These are phyloP conservation scores for Aspergillus ibericus DNA, from an alignment of 2,329 filamentous ascomycete genomes.

Conservation along the genomic window DNA sequence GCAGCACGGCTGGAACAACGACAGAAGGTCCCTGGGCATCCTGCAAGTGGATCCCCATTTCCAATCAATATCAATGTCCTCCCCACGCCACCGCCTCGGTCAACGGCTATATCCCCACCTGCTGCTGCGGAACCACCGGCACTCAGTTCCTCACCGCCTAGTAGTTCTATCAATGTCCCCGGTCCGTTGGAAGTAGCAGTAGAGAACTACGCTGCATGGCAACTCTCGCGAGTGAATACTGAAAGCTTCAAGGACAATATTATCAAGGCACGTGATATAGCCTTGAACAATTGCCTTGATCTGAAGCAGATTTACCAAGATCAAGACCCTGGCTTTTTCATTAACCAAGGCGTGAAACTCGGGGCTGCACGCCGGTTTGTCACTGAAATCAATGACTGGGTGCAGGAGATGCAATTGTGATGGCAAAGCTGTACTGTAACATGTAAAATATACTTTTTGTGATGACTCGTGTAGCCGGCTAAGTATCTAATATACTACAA, in stretches of 20 bases:
- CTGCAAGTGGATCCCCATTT: constrained; percentile 15
- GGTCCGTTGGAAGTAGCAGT: constrained; percentile 15
- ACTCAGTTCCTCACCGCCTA: no score
- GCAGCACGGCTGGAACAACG: constrained; percentile 7
- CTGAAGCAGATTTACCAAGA: constrained; percentile 15
- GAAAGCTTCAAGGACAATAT: constrained; percentile 15
- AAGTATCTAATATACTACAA: no score
- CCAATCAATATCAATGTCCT: constrained; percentile 35
- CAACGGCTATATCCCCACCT: neutral
- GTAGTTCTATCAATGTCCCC: constrained; percentile 6
- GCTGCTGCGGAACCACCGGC: no score
- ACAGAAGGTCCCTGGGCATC: constrained; percentile 17
- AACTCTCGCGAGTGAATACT: constrained; percentile 13
- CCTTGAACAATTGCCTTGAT: constrained; percentile 16
- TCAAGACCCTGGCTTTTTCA: constrained; percentile 16
- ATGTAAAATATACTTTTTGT: neutral
- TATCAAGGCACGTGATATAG: constrained; percentile 16
- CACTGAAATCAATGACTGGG: constrained; percentile 4
- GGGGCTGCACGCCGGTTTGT: constrained; percentile 13
- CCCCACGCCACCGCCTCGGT: constrained; percentile 15
- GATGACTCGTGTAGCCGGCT: no score
- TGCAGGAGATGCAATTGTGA: constrained; percentile 1
- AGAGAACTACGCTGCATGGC: constrained; percentile 17
- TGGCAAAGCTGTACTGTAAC: no score
- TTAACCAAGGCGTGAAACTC: constrained; percentile 17